Conservation (phyloP, 257 asterid genomes). For the Lycium ferocissimum region DNA sequence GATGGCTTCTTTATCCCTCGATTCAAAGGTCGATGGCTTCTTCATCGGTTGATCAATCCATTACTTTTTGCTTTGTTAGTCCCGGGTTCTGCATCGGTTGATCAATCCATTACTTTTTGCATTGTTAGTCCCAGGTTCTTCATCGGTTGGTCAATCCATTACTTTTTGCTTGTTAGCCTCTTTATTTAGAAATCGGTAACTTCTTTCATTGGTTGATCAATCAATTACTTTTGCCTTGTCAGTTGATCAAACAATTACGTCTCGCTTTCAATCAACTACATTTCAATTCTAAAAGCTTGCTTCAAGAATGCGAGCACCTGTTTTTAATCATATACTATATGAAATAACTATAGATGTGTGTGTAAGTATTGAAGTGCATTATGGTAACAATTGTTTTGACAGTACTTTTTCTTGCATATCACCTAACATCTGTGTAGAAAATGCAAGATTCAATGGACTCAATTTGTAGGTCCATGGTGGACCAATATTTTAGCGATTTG, state of each 20-base stretch:
- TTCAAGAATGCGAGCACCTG: no score
- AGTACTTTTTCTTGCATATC: slow-evolving; percentile 13
- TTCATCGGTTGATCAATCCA: no score
- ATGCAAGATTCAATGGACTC: slow-evolving; percentile 33
- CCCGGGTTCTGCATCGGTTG: no score
- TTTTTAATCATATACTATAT: neutral
- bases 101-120: neutral
- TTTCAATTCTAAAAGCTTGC: neutral
- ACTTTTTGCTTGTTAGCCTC: no score
- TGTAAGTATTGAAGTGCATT: no score
- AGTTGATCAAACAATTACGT: neutral
- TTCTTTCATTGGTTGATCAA: neutral
- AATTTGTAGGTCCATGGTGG: neutral
- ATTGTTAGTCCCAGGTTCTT: no score
- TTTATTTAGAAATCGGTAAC: no score
- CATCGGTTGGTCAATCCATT: neutral
- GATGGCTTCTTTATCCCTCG: no score
- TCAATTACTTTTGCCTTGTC: neutral
- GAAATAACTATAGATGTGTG: neutral
- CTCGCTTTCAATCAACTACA: neutral
- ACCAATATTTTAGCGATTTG: neutral
- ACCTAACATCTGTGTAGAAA: neutral
- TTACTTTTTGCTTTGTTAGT: no score
- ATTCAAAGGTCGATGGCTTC: no score
- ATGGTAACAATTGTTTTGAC: neutral